Percentiles rank a stretch among this genome's conserved stretches.
Conservation (phyloP, 106 monocot genomes). For the Hemerocallis citrina region DNA sequence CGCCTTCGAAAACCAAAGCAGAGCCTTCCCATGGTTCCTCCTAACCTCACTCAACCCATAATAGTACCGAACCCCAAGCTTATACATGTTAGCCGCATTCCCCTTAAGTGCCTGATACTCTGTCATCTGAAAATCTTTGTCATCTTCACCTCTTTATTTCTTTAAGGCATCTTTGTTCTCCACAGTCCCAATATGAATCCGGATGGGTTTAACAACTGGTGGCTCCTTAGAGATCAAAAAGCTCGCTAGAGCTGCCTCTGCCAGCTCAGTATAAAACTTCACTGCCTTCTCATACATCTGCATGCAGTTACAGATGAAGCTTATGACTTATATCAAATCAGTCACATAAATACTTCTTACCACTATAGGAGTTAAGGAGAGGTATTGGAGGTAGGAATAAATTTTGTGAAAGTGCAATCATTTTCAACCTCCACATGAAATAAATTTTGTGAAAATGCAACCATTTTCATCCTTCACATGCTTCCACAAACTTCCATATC, state of each 20-base stretch:
- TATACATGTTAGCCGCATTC: constrained; percentile 54
- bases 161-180: constrained; percentile 72
- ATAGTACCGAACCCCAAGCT: constrained; percentile 66
- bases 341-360: no score
- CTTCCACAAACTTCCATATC: no score
- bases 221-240: constrained; percentile 74
- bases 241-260: constrained; percentile 74
- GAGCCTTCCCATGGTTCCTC: constrained; percentile 60
- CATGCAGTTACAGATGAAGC: neutral
- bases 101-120: constrained; percentile 82
- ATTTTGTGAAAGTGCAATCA: no score
- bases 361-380: no score
- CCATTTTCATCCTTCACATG: no score
- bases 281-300: constrained; percentile 85
- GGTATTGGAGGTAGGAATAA: no score
- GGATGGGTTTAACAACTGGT: constrained; percentile 53
- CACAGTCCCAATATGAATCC: constrained; percentile 70
- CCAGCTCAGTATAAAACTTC: constrained; percentile 58
- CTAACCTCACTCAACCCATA: constrained; percentile 70
- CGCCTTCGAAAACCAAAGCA: constrained; percentile 64
- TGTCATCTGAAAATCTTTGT: constrained; percentile 78
- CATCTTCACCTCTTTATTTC: constrained; percentile 73
- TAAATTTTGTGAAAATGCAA: no score
- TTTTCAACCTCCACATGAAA: no score
- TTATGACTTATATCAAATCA: no score